Base-by-base conservation (phyloP, 2,329 filamentous ascomycete genomes). In the Ampelomyces quisqualis region DNA sequence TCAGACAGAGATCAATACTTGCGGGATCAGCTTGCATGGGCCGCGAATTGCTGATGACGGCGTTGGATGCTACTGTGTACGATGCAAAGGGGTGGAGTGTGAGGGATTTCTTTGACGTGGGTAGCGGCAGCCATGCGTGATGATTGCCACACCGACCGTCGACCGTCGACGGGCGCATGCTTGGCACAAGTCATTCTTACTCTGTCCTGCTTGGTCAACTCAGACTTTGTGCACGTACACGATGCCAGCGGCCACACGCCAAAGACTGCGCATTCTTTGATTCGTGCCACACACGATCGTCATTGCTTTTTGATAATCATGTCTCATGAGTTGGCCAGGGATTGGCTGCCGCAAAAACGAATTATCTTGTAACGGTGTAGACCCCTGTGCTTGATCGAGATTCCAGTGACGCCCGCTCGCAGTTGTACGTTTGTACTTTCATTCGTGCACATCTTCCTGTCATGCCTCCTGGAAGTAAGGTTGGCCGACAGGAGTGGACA, bases 301-400 rank as follows among this genome's bases (percentile, higher is more conserved):
- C 35, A 27, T 43, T 53, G 33, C 44, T 54, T 55, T 57, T 58
- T 45, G 36, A 27, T 41, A 49, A 49, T 47, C 44, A 44, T 51
- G 29, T 37, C 45, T 49, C 38, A 46, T 58, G 51, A 54, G 44
- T 54, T 53, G 50, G 55, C 40, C 38, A 38, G 30, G 43, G 38
- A 49, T 44, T 55, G 51, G 49, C 34, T 42, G 45, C 51, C 47
- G 40, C 38, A 53, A 60, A 58, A 57, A 55, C 38, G 32, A 50
- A 47, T 21, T 38, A 24, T 36, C 26, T 47, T 30, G 14, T 32
- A 55, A 57, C 51, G 55, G 52, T 38, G 47, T 37, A 40, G 27
- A 41, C 34, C 30, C 40, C 33, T 43, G 35, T 45, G 39, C 32
- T 36, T 21, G 30, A 51, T 53, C 43, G 39, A 34, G 46, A 53